Conservation (phyloP, 2,329 filamentous ascomycete genomes). For the Lachnellula occidentalis region DNA sequence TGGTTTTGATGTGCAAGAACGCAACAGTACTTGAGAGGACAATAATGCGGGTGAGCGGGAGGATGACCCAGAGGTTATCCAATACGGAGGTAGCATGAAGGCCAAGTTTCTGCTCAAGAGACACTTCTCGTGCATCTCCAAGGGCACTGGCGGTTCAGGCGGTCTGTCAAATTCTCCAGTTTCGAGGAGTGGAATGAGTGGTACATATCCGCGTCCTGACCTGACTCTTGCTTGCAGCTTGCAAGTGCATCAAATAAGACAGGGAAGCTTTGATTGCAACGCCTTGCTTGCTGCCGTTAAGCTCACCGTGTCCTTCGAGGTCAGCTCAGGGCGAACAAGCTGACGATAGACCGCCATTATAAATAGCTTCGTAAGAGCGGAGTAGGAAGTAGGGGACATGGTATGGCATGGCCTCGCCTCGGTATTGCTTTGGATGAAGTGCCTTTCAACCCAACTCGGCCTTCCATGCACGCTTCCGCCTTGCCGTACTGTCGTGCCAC, state of each 20-base stretch:
- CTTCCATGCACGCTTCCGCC: no score
- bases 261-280: conserved; percentile 4
- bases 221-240: not conserved
- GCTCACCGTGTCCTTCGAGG: conserved; percentile 1
- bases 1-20: not conserved
- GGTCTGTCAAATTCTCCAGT: conserved; percentile 5
- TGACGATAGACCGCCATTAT: not conserved
- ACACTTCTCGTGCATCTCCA: conserved; percentile 1
- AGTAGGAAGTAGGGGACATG: not conserved
- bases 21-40: not conserved
- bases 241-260: conserved; percentile 4
- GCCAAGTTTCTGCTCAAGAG: not conserved
- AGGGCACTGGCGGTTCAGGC: conserved; percentile 1
- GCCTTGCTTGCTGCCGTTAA: not conserved
- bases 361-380: not conserved
- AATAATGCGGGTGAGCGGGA: conserved; percentile 9
- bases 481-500: no score
- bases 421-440: not conserved
- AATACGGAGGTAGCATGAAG: conserved; percentile 10
- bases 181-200: not conserved
- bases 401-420: not conserved
- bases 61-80: conserved; percentile 6
- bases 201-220: not conserved
- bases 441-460: not conserved
- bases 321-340: not conserved